These are phyloP conservation scores for Rhynchospora breviuscula DNA, from an alignment of 176 grass and related monocot genomes.

Conservation along the genomic window DNA sequence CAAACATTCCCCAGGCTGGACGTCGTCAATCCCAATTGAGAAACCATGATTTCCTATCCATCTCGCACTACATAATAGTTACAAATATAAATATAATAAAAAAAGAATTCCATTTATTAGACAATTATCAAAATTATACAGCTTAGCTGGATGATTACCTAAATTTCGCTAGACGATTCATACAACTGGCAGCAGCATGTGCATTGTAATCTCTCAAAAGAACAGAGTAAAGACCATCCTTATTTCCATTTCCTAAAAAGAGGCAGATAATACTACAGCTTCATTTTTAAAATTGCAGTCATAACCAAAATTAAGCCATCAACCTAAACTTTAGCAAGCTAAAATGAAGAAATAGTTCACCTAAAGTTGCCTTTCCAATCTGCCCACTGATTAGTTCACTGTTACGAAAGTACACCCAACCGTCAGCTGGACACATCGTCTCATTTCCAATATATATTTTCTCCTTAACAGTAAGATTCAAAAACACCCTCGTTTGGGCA, in stretches of 20 bases:
- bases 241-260: slow-evolving; percentile 88
- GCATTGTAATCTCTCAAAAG: slow-evolving; percentile 98
- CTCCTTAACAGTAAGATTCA: slow-evolving; percentile 78
- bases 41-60: slow-evolving; percentile 99
- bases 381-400: slow-evolving; percentile 90
- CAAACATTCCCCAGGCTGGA: slow-evolving; percentile 68
- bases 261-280: slow-evolving; percentile 23
- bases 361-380: slow-evolving; percentile 85
- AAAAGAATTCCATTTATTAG: background rate
- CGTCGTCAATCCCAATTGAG: slow-evolving; percentile 94
- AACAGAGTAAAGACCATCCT: slow-evolving; percentile 79
- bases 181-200: slow-evolving; percentile 97
- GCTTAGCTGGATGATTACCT: slow-evolving; percentile 38
- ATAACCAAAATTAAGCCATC: background rate
- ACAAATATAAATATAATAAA: background rate
- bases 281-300: background rate
- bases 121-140: slow-evolving; percentile 12
- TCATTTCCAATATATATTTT: slow-evolving; percentile 57
- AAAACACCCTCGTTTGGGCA: slow-evolving; percentile 76
- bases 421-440: slow-evolving; percentile 84
- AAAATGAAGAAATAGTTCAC: slow-evolving; percentile 34
- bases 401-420: slow-evolving; percentile 89
- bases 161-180: slow-evolving; percentile 96
- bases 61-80: slow-evolving; percentile 60
- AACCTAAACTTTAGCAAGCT: background rate